Conservation (phyloP, 2,329 filamentous ascomycete genomes). For the Ceratocystis harringtonii region DNA sequence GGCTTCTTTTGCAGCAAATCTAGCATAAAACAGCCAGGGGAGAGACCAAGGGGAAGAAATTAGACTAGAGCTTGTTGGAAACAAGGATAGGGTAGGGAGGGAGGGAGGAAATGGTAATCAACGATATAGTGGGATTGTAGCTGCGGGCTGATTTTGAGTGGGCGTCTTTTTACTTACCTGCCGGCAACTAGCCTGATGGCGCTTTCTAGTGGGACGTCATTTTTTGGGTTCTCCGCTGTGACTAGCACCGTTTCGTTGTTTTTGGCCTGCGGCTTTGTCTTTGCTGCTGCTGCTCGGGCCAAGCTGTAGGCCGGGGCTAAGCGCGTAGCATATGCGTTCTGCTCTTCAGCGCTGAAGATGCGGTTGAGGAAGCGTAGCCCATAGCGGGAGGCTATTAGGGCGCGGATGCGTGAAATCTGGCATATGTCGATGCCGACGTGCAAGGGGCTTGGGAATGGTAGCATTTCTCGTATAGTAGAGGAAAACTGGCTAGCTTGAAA, state of each 20-base stretch:
- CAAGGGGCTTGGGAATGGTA: slow-evolving; percentile 48
- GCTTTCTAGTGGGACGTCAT: not conserved
- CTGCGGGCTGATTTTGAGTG: too few species aligned
- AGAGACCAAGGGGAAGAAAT: not conserved
- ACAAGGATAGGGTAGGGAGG: not conserved
- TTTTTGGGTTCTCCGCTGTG: not conserved
- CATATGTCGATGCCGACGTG: slow-evolving; percentile 70
- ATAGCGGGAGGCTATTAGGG: slow-evolving; percentile 35
- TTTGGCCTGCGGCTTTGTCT: not conserved
- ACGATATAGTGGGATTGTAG: not conserved
- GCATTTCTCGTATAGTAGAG: slow-evolving; percentile 19
- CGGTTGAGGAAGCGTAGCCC: slow-evolving; percentile 33
- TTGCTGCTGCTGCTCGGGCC: not conserved
- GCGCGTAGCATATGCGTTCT: slow-evolving; percentile 14
- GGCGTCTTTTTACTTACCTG: slow-evolving; percentile 21
- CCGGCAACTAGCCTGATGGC: slow-evolving; percentile 26
- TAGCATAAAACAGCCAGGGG: slow-evolving; percentile 19
- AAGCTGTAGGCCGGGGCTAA: slow-evolving; percentile 8
- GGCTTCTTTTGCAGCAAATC: slow-evolving; percentile 62
- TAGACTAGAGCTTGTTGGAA: not conserved
- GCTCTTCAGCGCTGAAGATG: slow-evolving; percentile 33
- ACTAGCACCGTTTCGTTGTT: not conserved
- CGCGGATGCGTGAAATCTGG: slow-evolving; percentile 47
- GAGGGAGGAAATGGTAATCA: not conserved
- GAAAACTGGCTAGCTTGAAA: not conserved